A percentile compares a stretch with the other conserved stretches of the same genome.
phyloP scores from a whole-genome alignment of 1,139 yeast genomes.

The Hyphopichia khmerensis region DNA sequence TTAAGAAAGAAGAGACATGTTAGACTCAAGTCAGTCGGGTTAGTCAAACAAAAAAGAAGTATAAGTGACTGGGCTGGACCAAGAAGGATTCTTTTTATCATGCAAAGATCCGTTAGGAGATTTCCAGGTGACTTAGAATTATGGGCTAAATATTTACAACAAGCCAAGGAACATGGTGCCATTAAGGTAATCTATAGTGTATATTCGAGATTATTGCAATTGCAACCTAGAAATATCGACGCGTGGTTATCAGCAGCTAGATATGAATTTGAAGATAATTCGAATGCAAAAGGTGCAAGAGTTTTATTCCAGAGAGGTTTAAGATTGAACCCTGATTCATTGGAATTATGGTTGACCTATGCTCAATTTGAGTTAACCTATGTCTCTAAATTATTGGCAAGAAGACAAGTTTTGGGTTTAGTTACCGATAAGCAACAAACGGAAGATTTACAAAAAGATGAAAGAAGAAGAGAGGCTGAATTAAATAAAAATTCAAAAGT shows the following conservation, averaged over 20 bases:
- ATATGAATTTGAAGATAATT: constrained; percentile 86
- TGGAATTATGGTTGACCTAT: constrained; percentile 79
- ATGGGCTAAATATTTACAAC: constrained; percentile 78
- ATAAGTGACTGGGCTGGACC: constrained; percentile 87
- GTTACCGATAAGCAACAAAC: constrained; percentile 70
- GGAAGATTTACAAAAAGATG: constrained; percentile 49
- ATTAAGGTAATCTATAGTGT: constrained; percentile 78
- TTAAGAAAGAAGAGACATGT: constrained; percentile 70
- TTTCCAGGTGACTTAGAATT: constrained; percentile 75
- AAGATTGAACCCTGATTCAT: constrained; percentile 75
- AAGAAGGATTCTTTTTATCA: constrained; percentile 78
- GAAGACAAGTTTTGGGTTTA: constrained; percentile 80
- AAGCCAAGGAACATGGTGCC: constrained; percentile 72
- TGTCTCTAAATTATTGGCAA: constrained; percentile 75
- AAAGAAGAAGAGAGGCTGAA: constrained; percentile 23
- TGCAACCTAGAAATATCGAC: constrained; percentile 87
- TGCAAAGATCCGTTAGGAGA: constrained; percentile 77
- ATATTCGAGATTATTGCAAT: constrained; percentile 73
- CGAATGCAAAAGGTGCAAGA: constrained; percentile 88
- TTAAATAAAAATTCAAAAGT: constrained; percentile 7
- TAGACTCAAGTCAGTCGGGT: constrained; percentile 56
- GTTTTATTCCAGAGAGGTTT: constrained; percentile 80
- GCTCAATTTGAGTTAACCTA: constrained; percentile 86
- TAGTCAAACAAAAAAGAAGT: constrained; percentile 53
- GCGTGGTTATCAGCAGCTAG: constrained; percentile 96